phyloP scores from a whole-genome alignment of 1,139 yeast species.

The Protomyces inundatus region DNA sequence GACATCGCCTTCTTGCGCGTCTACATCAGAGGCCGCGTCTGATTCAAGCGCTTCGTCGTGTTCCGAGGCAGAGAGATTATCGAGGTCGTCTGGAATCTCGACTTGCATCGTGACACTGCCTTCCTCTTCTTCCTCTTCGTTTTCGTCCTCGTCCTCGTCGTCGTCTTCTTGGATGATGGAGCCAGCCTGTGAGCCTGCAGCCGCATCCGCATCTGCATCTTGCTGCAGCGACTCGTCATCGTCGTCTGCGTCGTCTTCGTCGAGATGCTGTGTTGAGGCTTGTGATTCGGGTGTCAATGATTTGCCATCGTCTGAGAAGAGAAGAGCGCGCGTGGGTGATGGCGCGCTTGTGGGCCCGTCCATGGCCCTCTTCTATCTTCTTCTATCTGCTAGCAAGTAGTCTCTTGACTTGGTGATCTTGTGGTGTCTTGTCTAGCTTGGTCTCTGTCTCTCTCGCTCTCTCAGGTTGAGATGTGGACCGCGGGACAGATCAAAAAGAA shows the following conservation, averaged over 20 bases:
- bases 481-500: neutral
- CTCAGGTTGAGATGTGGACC: neutral
- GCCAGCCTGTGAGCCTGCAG: neutral
- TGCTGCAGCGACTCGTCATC: neutral
- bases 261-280: constrained; percentile 18
- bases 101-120: neutral
- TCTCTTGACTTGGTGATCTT: too few relatives aligned
- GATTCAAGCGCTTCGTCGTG: neutral
- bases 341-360: neutral
- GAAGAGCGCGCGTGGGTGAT: constrained; percentile 1
- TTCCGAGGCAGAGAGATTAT: constrained; percentile 7
- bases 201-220: neutral
- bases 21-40: neutral
- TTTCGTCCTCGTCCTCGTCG: neutral
- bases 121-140: neutral
- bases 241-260: neutral
- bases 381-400: neutral
- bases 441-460: neutral
- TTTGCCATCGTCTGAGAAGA: constrained; percentile 21
- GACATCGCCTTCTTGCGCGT: neutral
- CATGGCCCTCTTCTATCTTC: neutral
- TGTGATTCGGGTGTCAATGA: constrained; percentile 23
- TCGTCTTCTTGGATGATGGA: neutral
- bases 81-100: constrained; percentile 20
- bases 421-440: neutral